Evolutionary conservation across 192 early-diverging fungal species (phyloP).

Genomic region (Coemansia sp.): DNA sequence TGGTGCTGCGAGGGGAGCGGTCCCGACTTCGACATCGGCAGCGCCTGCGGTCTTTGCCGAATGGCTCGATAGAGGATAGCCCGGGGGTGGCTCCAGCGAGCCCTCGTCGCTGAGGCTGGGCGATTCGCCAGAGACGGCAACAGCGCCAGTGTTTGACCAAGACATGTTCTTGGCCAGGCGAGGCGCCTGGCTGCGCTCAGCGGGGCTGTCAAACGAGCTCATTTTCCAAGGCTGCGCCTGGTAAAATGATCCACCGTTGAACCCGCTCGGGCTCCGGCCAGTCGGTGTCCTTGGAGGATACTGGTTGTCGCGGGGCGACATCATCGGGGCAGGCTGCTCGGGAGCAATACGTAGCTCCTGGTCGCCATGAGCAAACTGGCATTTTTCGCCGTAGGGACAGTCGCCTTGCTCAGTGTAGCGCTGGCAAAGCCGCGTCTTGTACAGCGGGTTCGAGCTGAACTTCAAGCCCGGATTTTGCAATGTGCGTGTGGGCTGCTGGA

Average conservation of each 20-base stretch:
- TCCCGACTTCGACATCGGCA: conserved; percentile 11
- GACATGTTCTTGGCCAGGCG: conserved; percentile 30
- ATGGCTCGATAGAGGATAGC: conserved; percentile 3
- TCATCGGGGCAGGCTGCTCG: conserved; percentile 23
- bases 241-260: conserved; percentile 7
- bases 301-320: conserved; percentile 26
- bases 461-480: conserved; percentile 38
- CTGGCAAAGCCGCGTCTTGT: conserved; percentile 86
- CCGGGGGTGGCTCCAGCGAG: conserved; percentile 19
- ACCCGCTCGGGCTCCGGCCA: conserved; percentile 6
- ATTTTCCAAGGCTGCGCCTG: conserved; percentile 22
- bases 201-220: conserved; percentile 9
- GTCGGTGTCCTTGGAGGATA: conserved; percentile 10
- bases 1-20: conserved; percentile 31
- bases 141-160: conserved; percentile 36
- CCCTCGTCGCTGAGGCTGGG: conserved; percentile 33
- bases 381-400: conserved; percentile 86
- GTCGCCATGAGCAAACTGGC: conserved; percentile 73
- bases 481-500: conserved; percentile 16
- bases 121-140: conserved; percentile 10
- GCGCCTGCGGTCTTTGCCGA: conserved; percentile 5
- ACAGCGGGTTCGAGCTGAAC: conserved; percentile 64
- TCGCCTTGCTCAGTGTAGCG: conserved; percentile 75
- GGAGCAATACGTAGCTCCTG: conserved; percentile 49
- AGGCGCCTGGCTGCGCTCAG: conserved; percentile 28